Base-by-base conservation (phyloP, 2,329 filamentous ascomycete genomes). In the Penicillium psychrosexuale region DNA sequence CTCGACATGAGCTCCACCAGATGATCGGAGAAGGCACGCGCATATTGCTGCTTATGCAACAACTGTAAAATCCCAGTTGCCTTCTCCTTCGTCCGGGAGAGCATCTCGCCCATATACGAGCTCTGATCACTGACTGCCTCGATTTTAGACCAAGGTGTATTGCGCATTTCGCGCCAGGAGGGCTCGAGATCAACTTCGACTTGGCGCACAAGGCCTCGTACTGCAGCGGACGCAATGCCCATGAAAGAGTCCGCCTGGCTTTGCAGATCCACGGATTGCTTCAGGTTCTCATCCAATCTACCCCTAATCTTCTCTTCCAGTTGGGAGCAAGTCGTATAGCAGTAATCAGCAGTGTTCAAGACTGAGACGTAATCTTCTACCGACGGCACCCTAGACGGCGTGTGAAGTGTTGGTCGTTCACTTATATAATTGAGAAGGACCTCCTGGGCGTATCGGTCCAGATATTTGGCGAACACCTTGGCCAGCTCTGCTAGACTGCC, bases 271-370 rank as follows among this genome's bases (percentile, higher is more conserved):
- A 99, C 88, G 59, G 84, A 86, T 30, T 84, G 76, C 15, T 84
- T 84, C 34, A 96, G 78, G 2, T 91, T 89, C 43, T 84, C 80
- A 61, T 97, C 94, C 59, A 99, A 91, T 9, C 91, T 85, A 65
- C 89, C 88, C 75, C 91, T 93, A 73, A 99, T 92, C 72, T 90
- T 96, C 66, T 97, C 92, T 71, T 97, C 93, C 0, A 99, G 81
- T 69, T 97, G 93, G 45, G 87, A 91, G 46, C 91, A 94, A 30
- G 96, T 97, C 27, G 85, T 85, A 69, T 97, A 93, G 83, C 94
- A 99, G 72, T 97, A 99, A 69, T 99, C 94, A 0, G 94, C 93
- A 1, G 94, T 97, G 70, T 99, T 99, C 45, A 99, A 80, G 1
- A 97, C 91, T 3, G 96, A 78, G 13, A 97, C 83, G 3, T 89